These are phyloP conservation scores for Onygenales sp. DNA, from an alignment of 2,329 filamentous ascomycete species.

Conservation along the genomic window DNA sequence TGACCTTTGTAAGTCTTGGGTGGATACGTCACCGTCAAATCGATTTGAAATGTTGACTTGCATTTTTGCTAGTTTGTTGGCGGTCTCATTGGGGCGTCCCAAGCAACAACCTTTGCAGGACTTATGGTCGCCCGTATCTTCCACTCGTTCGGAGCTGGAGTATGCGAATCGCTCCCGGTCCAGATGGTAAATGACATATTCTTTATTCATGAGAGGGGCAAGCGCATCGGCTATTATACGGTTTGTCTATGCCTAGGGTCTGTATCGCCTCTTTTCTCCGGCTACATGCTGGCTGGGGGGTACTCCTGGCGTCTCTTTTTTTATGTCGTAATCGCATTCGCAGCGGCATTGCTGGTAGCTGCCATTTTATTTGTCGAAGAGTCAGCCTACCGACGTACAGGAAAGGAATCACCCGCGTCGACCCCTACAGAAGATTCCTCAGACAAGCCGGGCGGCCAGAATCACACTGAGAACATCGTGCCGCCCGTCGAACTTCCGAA, in stretches of 20 bases:
- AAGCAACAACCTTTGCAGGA: conserved; percentile 29
- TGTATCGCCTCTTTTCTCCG: conserved; percentile 48
- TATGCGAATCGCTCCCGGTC: conserved; percentile 39
- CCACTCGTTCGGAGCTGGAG: conserved; percentile 34
- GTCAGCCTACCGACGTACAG: conserved; percentile 40
- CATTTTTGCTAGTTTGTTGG: conserved; percentile 24
- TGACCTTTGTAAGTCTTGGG: conserved; percentile 23
- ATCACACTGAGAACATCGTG: conserved; percentile 18
- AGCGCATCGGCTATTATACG: conserved; percentile 52
- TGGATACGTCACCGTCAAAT: not conserved
- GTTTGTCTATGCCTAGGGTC: conserved; percentile 48
- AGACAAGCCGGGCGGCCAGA: conserved; percentile 6
- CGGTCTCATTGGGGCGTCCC: conserved; percentile 35
- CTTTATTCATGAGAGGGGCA: conserved; percentile 38
- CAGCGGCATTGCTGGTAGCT: conserved; percentile 32
- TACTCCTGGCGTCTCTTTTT: conserved; percentile 54
- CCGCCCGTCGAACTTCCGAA: conserved; percentile 17
- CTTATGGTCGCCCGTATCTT: conserved; percentile 36
- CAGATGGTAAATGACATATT: conserved; percentile 42
- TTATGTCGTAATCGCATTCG: conserved; percentile 51
- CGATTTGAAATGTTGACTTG: not conserved
- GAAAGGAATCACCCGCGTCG: conserved; percentile 18
- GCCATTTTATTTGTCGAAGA: conserved; percentile 53
- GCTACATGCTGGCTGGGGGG: conserved; percentile 51
- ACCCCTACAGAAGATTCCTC: conserved; percentile 3